Base-by-base conservation (phyloP, 805 yeast genomes). In the Candida loeiensis region DNA sequence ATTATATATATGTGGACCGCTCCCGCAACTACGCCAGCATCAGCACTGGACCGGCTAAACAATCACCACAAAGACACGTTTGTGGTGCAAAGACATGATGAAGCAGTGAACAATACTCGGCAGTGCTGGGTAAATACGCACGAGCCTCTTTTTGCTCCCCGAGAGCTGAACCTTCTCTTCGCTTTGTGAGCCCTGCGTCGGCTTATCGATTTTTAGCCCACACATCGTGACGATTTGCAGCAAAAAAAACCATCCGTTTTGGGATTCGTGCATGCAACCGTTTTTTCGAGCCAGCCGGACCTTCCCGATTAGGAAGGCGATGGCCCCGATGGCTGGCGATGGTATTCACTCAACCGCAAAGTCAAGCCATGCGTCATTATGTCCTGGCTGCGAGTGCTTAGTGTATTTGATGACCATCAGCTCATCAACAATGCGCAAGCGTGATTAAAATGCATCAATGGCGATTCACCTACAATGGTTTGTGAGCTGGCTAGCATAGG, bases 281-380 rank as follows among this genome's bases (percentile, higher is more conserved):
- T 18, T 18, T 5, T 17, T 16, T 19, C 22, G n/a, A 32, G 35
- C 35, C 35, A 32, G 35, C 35, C 11, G 25, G 15, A 8, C 28
- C 29, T n/a, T 24, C 37, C 29, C 37, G 12, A 34, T 15, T 17
- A 5, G 37, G 37, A 34, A 34, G 17, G 4, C 18, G 25, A 11
- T 17, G 27, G 4, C 18, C 16, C 33, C 20, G 37, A 7, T 15
- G 37, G 37, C 37, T 34, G 37, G 37, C n/a, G n/a, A n/a, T n/a
- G n/a, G n/a, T n/a, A n/a, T n/a, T n/a, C n/a, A n/a, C n/a, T n/a
- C n/a, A n/a, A n/a, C n/a, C n/a, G n/a, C n/a, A n/a, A n/a, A n/a
- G n/a, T n/a, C n/a, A n/a, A n/a, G n/a, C n/a, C n/a, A n/a, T n/a
- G n/a, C n/a, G n/a, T n/a, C n/a, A n/a, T n/a, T n/a, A n/a, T n/a